phyloP scores from a whole-genome alignment of 1,139 yeast genomes.

The Geotrichum australiense region DNA sequence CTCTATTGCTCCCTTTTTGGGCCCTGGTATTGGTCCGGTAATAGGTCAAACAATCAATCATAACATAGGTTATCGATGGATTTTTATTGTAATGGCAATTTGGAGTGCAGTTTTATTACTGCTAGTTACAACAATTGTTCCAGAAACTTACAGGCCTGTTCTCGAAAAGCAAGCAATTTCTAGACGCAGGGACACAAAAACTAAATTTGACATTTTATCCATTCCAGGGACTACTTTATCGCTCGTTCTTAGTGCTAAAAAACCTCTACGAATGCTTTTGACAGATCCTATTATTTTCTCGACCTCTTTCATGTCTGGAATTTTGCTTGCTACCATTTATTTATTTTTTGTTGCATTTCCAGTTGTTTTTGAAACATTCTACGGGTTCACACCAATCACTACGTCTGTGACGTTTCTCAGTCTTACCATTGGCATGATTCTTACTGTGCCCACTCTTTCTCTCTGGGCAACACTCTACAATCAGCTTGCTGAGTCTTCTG shows the following conservation, averaged over 20 bases:
- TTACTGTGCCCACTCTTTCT: conserved; percentile 18
- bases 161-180: conserved; percentile 43
- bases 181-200: conserved; percentile 50
- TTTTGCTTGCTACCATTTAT: conserved; percentile 35
- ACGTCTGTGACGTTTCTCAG: conserved; percentile 18
- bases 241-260: conserved; percentile 38
- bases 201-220: background rate
- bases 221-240: conserved; percentile 17
- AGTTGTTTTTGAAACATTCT: conserved; percentile 17
- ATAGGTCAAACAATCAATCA: conserved; percentile 59
- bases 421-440: conserved; percentile 16
- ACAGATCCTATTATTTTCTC: conserved; percentile 56
- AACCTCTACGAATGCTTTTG: conserved; percentile 51
- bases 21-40: conserved; percentile 71
- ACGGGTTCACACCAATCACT: conserved; percentile 14
- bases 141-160: conserved; percentile 68
- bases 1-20: conserved; percentile 64
- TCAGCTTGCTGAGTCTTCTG: conserved; percentile 18
- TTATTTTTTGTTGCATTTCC: conserved; percentile 20
- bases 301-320: conserved; percentile 56
- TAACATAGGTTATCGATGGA: conserved; percentile 50
- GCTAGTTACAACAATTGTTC: conserved; percentile 43
- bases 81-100: conserved; percentile 59
- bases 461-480: conserved; percentile 20
- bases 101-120: conserved; percentile 55